Conservation (phyloP, 352 stramenopile species). For the Phytophthora crassamura region DNA sequence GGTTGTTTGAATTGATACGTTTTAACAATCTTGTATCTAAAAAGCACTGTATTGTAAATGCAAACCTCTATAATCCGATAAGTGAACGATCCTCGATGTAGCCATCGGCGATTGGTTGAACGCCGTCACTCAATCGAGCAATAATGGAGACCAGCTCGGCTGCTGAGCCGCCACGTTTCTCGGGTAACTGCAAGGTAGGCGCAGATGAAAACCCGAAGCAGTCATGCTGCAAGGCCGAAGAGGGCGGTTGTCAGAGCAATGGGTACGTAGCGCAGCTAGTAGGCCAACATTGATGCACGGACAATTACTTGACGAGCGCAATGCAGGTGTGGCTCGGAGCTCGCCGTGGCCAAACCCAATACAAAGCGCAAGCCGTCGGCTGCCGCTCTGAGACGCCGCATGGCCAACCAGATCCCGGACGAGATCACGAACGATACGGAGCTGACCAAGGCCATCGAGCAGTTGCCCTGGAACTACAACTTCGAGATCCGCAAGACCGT, state of each 20-base stretch:
- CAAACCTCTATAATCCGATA: too few species aligned
- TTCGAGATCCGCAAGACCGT: conserved; percentile 99
- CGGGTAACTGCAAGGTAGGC: conserved; percentile 45
- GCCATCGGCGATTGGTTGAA: conserved; percentile 24
- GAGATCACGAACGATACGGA: conserved; percentile 90
- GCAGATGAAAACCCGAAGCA: background rate
- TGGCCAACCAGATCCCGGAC: conserved; percentile 91
- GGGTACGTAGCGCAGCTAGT: conserved; percentile 16
- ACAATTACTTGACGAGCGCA: background rate
- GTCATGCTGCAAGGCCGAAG: conserved; percentile 26
- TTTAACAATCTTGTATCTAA: too few species aligned
- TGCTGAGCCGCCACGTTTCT: conserved; percentile 60
- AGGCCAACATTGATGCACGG: background rate
- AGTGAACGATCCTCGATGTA: conserved; percentile 1
- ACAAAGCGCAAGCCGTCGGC: conserved; percentile 72
- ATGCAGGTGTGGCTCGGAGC: conserved; percentile 24
- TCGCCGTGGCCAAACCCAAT: conserved; percentile 51
- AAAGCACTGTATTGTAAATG: too few species aligned
- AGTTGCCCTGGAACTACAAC: conserved; percentile 98
- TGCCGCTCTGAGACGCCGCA: conserved; percentile 64
- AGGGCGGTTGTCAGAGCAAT: conserved; percentile 17
- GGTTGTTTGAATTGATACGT: too few species aligned
- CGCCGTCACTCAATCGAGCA: background rate
- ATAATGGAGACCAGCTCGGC: conserved; percentile 6
- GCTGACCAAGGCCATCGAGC: conserved; percentile 92